Evolutionary conservation across 352 stramenopile genomes (phyloP).

Genomic region (Phytophthora hybrid): DNA sequence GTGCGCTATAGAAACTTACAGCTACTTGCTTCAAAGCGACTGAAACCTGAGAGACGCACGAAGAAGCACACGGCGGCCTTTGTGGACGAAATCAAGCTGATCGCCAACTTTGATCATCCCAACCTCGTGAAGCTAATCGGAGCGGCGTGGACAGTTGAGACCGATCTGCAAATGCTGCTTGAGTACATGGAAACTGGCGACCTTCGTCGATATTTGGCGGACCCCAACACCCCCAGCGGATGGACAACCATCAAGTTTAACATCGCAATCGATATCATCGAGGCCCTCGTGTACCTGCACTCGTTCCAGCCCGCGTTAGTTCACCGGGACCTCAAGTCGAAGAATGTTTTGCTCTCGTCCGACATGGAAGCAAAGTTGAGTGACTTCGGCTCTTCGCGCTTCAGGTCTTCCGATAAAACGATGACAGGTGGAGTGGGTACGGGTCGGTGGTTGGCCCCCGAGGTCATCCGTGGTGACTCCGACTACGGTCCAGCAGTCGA

Average conservation of each 20-base stretch:
- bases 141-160: constrained; percentile 47
- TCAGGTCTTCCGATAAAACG: constrained; percentile 32
- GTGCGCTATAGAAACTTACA: constrained; percentile 28
- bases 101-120: constrained; percentile 48
- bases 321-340: constrained; percentile 66
- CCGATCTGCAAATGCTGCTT: constrained; percentile 45
- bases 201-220: constrained; percentile 34
- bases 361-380: constrained; percentile 39
- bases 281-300: constrained; percentile 52
- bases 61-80: constrained; percentile 41
- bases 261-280: constrained; percentile 48
- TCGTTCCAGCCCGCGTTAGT: constrained; percentile 45
- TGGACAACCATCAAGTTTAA: constrained; percentile 38
- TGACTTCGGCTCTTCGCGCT: constrained; percentile 37
- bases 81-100: constrained; percentile 50
- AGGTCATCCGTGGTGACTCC: constrained; percentile 53
- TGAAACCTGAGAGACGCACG: constrained; percentile 21
- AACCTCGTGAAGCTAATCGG: constrained; percentile 50
- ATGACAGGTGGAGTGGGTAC: constrained; percentile 58
- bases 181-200: constrained; percentile 55
- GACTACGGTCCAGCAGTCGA: constrained; percentile 58
- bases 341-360: constrained; percentile 52
- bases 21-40: constrained; percentile 40
- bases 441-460: constrained; percentile 59
- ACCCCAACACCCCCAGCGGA: neutral